Base-by-base conservation (phyloP, 768 basidiomycete species). In the Lactarius sp. region DNA sequence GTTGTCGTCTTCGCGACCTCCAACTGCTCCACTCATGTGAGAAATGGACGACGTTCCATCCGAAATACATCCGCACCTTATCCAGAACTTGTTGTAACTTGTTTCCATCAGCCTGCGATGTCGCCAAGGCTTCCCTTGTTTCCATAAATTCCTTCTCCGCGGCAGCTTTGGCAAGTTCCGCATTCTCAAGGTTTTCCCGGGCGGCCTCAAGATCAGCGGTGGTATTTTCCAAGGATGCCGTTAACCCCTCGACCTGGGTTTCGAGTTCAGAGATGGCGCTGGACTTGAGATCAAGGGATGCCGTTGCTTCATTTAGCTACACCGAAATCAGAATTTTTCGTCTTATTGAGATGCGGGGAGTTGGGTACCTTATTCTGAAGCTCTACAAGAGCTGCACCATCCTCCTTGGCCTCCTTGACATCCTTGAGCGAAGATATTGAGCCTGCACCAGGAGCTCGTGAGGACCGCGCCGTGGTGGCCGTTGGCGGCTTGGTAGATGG, bases 361-460 rank as follows among this genome's bases (percentile, higher is more conserved):
- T 51, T 16, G n/a, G n/a, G 37, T 71, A 83, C 89, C 81, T 88
- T 84, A 54, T 71, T 76, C 71, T 86, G 84, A 18, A 90, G 70
- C 59, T 83, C 86, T 60, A 80, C 79, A 22, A 84, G 66, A 13
- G 73, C 80, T 69, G 82, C 83, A n/a, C 74, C 76, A 66, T 85
- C 85, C 65, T 85, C 86, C 66, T 81, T 83, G 33, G 85, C 85
- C 66, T 85, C 86, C 65, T 81, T 83, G 18, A 86, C 77, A 69
- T 90, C 90, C 62, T 79, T 81, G 62, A 91, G 85, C 9, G 90
- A 90, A n/a, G 87, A 81, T 53, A 91, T 84, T 14, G 90, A 91
- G 31, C 79, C 76, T 44, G 82, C 69, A 34, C 81, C 73, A 18
- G 82, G 79, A 59, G 81, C 72, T 47, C 83, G 65, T 60, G 47